Percentiles rank a stretch among this genome's conserved stretches.
phyloP scores from a whole-genome alignment of 495 filamentous ascomycete species.

The Sphaerosporella brunnea region DNA sequence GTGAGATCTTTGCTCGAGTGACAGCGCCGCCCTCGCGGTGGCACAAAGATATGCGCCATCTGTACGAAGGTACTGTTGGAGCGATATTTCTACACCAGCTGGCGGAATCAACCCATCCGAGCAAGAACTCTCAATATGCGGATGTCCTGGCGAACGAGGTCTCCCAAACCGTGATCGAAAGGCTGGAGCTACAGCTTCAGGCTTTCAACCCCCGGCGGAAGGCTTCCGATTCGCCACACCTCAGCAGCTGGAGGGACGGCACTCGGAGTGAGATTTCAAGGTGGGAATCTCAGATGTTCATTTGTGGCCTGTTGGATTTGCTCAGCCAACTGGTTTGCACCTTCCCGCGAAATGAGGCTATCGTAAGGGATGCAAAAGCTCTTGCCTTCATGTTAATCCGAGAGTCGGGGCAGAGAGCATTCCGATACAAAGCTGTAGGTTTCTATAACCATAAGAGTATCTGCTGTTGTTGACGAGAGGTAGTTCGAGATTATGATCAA shows the following conservation, averaged over 20 bases:
- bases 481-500: constrained; percentile 26
- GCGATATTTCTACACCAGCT: constrained; percentile 25
- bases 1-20: constrained; percentile 19
- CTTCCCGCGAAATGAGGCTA: constrained; percentile 17
- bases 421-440: constrained; percentile 25
- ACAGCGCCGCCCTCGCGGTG: constrained; percentile 21
- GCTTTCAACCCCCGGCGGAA: not conserved
- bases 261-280: not conserved
- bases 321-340: constrained; percentile 20
- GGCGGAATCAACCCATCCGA: constrained; percentile 13
- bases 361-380: constrained; percentile 13
- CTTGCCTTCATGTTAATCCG: constrained; percentile 21
- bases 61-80: constrained; percentile 19
- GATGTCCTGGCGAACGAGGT: constrained; percentile 16
- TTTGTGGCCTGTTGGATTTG: constrained; percentile 23
- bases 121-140: constrained; percentile 18
- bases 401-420: constrained; percentile 16
- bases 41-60: constrained; percentile 22
- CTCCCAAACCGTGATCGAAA: constrained; percentile 20
- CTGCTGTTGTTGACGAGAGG: not conserved
- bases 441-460: not conserved
- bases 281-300: constrained; percentile 19
- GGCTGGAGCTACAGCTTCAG: constrained; percentile 14
- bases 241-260: not conserved
- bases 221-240: too few species aligned